A percentile compares a stretch with the other conserved stretches of the same genome.
phyloP scores from a whole-genome alignment of 2,329 filamentous ascomycete species.

The Talaromyces sp. region DNA sequence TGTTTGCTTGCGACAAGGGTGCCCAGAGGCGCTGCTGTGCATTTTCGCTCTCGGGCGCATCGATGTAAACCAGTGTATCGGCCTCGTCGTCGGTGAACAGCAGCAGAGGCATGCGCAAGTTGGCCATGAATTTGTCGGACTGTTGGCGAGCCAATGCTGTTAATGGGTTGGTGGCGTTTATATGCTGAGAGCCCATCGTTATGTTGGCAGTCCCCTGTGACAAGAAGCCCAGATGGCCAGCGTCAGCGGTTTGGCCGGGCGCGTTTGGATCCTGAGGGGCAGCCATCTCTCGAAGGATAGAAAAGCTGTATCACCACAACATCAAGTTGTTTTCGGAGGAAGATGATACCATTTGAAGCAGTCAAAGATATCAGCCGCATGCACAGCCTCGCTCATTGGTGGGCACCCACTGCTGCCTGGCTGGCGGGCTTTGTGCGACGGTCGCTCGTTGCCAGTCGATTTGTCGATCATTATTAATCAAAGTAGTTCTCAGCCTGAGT shows the following conservation, averaged over 20 bases:
- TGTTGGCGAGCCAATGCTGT: neutral
- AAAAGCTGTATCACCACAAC: too few relatives aligned
- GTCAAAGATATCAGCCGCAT: neutral
- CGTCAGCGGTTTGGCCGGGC: neutral
- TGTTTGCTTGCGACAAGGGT: neutral
- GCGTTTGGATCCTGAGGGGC: neutral
- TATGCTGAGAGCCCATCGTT: neutral
- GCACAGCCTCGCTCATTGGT: neutral
- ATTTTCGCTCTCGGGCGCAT: conserved; percentile 14
- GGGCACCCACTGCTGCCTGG: neutral
- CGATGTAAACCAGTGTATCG: conserved; percentile 35
- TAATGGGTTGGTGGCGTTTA: neutral
- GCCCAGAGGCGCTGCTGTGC: conserved; percentile 7
- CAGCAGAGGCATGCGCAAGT: conserved; percentile 14
- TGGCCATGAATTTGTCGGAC: neutral
- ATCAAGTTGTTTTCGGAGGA: too few relatives aligned
- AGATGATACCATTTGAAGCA: neutral
- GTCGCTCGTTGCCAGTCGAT: neutral
- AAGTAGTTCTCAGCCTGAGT: neutral
- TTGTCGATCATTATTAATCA: neutral
- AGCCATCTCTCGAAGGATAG: neutral
- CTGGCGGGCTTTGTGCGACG: neutral
- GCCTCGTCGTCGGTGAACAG: conserved; percentile 18
- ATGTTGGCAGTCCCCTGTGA: neutral
- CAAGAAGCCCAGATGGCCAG: neutral